Evolutionary conservation across 768 basidiomycete species (phyloP).

Genomic region (Coprinopsis marcescibilis): DNA sequence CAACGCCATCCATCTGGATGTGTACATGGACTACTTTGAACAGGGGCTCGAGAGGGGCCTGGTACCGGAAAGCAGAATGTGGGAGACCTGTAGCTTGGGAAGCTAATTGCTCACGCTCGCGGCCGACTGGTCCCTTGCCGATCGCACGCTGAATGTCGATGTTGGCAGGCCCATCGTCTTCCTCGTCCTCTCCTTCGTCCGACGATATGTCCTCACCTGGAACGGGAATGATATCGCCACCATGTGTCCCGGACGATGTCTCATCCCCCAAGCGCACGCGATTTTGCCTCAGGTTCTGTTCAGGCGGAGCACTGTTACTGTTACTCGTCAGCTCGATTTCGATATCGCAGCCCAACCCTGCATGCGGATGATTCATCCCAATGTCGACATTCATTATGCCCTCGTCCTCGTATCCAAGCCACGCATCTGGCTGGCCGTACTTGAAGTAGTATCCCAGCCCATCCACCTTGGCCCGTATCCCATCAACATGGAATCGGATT

Average conservation of each 20-base stretch:
- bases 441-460: constrained; percentile 33
- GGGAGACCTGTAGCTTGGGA: neutral
- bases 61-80: neutral
- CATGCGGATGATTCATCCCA: constrained; percentile 19
- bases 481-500: constrained; percentile 27
- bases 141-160: constrained; percentile 9
- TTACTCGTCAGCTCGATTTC: constrained; percentile 25
- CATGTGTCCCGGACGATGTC: constrained; percentile 5
- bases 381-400: constrained; percentile 31
- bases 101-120: neutral
- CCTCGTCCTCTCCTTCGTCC: constrained; percentile 8
- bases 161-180: constrained; percentile 6
- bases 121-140: neutral
- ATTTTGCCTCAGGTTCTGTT: too few relatives aligned
- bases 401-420: constrained; percentile 31
- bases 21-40: constrained; percentile 29
- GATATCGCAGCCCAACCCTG: constrained; percentile 24
- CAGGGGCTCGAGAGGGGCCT: constrained; percentile 16
- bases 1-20: constrained; percentile 22
- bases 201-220: too few relatives aligned
- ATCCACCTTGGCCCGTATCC: constrained; percentile 26
- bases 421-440: constrained; percentile 18
- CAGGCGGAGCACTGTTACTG: too few relatives aligned
- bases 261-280: constrained; percentile 6
- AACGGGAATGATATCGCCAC: neutral